Evolutionary conservation across 2,329 filamentous ascomycete genomes (phyloP).

Genomic region (Aspergillus sp.): DNA sequence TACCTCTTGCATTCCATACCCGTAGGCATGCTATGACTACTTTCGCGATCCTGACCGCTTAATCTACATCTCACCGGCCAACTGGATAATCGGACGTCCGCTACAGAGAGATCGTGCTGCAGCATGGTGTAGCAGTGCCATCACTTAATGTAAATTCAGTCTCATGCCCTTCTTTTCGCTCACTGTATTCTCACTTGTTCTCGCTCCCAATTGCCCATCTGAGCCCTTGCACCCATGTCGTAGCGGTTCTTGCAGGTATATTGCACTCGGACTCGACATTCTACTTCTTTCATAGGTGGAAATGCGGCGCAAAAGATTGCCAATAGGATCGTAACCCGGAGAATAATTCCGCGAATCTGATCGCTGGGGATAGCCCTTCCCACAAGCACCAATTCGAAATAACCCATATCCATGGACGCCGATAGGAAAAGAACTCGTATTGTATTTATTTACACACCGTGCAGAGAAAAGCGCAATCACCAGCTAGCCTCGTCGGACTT

Average conservation of each 20-base stretch:
- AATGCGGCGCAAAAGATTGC: neutral
- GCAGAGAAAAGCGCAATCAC: constrained; percentile 32
- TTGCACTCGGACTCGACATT: neutral
- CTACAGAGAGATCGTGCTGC: neutral
- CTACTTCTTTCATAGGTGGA: neutral
- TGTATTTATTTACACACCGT: constrained; percentile 45
- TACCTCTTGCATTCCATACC: neutral
- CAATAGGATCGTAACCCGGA: neutral
- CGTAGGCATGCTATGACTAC: neutral
- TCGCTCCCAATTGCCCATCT: neutral
- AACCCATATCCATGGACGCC: constrained; percentile 31
- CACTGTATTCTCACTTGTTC: neutral
- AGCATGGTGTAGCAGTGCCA: neutral
- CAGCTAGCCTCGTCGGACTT: constrained; percentile 42
- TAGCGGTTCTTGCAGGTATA: neutral
- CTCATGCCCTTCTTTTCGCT: neutral
- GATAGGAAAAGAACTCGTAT: constrained; percentile 34
- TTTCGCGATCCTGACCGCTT: neutral
- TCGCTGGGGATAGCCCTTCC: neutral
- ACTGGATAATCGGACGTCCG: neutral
- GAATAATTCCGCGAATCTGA: neutral
- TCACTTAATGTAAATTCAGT: neutral
- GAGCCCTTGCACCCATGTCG: neutral
- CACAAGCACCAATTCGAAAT: constrained; percentile 19
- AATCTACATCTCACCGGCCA: neutral